Base-by-base conservation (phyloP, 495 filamentous ascomycete species). In the Trichoderma reesei region DNA sequence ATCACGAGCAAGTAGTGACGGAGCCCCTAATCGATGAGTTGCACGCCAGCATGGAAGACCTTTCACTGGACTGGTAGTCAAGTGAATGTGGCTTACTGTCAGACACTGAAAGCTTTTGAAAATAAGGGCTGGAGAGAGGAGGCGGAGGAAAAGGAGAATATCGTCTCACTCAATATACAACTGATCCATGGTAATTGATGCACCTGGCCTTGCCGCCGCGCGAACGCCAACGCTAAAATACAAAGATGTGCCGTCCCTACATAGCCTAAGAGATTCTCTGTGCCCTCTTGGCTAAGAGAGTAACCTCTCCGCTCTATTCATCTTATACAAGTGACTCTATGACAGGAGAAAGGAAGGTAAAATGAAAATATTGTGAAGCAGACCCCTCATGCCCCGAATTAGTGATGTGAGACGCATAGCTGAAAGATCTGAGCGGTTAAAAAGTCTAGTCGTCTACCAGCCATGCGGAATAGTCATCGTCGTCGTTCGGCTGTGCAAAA, bases 21-120 rank as follows among this genome's bases (percentile, higher is more conserved):
- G 82, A 79, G 68, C 85, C 84, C 36, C 79, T 86, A 4, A 73
- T 89, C 10, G 72, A 77, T 67, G 71, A 81, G 63, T 72, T 92
- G 64, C 78, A 82, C 64, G 77, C 80, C 3, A 64, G 63, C n/a
- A 63, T 66, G 51, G 68, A 68, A 41, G 56, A 61, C 48, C 61
- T 65, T 64, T 72, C 70, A 46, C 67, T 80, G 65, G 71, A 72
- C 46, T 80, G 75, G 80, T 80, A 66, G 18, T 11, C 38, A 34
- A 48, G 5, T 5, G 20, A 8, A 16, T 26, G 4, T 18, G 9
- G 16, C 2, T 46, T 20, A 18, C 3, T 48, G 13, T n/a, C 18
- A 46, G 14, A 9, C 9, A 48, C 44, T 48, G 18, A 18, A 8
- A 9, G 18, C 18, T 18, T 18, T 9, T 20, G 38, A 39, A 6